phyloP scores from a whole-genome alignment of 1,139 yeast genomes.

The Nakaseomyces delphensis region DNA sequence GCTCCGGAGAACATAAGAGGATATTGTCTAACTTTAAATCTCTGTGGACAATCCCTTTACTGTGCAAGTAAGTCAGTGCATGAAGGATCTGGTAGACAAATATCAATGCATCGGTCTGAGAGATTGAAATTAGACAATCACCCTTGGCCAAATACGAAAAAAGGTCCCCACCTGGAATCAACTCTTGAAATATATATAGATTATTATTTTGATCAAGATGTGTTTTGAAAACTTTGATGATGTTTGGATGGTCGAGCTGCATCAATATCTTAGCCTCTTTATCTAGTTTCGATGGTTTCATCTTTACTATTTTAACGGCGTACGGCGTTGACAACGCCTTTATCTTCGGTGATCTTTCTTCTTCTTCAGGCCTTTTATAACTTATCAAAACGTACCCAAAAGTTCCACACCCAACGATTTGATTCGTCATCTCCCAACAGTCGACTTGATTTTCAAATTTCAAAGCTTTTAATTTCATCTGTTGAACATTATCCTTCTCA shows the following conservation, averaged over 20 bases:
- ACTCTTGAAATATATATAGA: constrained; percentile 44
- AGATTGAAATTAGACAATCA: constrained; percentile 35
- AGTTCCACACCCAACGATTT: constrained; percentile 49
- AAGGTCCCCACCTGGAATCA: constrained; percentile 55
- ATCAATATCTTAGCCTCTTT: constrained; percentile 39
- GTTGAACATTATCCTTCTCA: not conserved
- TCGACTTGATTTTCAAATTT: constrained; percentile 22
- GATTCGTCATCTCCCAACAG: constrained; percentile 39
- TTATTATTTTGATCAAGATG: constrained; percentile 33
- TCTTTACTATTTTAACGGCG: constrained; percentile 46
- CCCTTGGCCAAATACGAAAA: constrained; percentile 50
- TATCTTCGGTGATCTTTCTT: no score
- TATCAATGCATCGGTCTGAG: constrained; percentile 47
- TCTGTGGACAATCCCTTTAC: constrained; percentile 43
- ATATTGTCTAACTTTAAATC: constrained; percentile 55
- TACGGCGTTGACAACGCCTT: constrained; percentile 30
- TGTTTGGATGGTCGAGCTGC: constrained; percentile 38
- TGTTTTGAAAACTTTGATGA: constrained; percentile 39
- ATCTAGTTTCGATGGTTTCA: constrained; percentile 30
- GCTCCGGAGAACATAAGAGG: constrained; percentile 43
- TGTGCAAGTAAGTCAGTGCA: constrained; percentile 48
- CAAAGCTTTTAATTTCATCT: not conserved
- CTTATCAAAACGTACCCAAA: constrained; percentile 45
- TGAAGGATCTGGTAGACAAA: constrained; percentile 48
- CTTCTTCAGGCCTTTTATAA: constrained; percentile 8